Conservation (phyloP, 331 rosid species). For the Acacia concinna region DNA sequence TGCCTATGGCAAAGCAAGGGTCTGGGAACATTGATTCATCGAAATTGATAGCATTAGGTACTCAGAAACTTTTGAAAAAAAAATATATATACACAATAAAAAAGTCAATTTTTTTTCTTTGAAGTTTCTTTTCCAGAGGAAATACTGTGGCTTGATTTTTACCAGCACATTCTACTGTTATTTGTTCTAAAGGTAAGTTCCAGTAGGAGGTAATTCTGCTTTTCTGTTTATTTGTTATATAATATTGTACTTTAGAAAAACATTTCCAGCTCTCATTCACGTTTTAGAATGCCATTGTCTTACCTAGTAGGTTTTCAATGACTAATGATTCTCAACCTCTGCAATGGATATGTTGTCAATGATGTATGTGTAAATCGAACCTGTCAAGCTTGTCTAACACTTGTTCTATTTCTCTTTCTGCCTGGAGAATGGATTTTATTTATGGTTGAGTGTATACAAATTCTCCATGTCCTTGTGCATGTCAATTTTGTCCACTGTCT, state of each 20-base stretch:
- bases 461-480: neutral
- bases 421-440: neutral
- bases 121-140: neutral
- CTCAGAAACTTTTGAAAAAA: neutral
- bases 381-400: neutral
- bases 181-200: neutral
- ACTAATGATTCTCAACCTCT: neutral
- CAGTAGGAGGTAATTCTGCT: neutral
- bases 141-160: neutral
- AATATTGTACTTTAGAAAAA: neutral
- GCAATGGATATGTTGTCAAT: neutral
- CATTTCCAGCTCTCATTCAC: neutral
- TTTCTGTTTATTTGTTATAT: neutral
- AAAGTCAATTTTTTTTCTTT: no score
- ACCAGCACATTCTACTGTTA: neutral
- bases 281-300: neutral
- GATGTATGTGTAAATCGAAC: neutral
- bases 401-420: neutral
- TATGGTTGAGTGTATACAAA: neutral
- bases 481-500: neutral
- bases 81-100: neutral
- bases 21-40: neutral
- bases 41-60: neutral
- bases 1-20: neutral
- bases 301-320: conserved; percentile 2